Evolutionary conservation across 768 basidiomycete species (phyloP).

Genomic region (Rhodosporidiobolus sp.): DNA sequence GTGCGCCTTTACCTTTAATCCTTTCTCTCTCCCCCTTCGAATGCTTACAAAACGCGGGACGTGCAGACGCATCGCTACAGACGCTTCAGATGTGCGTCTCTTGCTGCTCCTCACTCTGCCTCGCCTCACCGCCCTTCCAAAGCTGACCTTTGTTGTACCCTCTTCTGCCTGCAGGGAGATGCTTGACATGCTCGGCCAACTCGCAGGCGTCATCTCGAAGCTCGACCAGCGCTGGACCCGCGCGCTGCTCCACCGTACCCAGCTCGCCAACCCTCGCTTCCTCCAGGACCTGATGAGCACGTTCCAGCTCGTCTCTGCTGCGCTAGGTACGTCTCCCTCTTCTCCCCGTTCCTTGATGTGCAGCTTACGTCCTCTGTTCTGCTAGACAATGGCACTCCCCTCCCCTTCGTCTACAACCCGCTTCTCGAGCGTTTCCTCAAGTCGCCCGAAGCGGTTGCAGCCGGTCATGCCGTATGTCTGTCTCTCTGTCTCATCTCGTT

Average conservation of each 20-base stretch:
- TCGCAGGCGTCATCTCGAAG: slow-evolving; percentile 18
- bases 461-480: not conserved
- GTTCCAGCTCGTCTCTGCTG: slow-evolving; percentile 26
- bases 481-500: too few relatives aligned
- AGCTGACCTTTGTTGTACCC: not conserved
- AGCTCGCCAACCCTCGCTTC: slow-evolving; percentile 38
- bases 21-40: not conserved
- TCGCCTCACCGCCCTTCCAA: not conserved
- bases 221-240: slow-evolving; percentile 39
- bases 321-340: slow-evolving; percentile 23
- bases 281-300: slow-evolving; percentile 30
- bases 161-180: slow-evolving; percentile 18
- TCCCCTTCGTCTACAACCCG: slow-evolving; percentile 38
- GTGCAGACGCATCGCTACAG: slow-evolving; percentile 23
- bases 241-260: slow-evolving; percentile 38
- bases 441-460: slow-evolving; percentile 21
- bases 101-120: not conserved
- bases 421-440: slow-evolving; percentile 37
- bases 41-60: too few relatives aligned
- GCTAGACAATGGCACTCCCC: slow-evolving; percentile 17
- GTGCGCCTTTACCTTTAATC: not conserved
- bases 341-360: too few relatives aligned
- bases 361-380: too few relatives aligned
- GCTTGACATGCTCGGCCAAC: slow-evolving; percentile 38
- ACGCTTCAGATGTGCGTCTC: slow-evolving; percentile 19